Evolutionary conservation across 1,284 basidiomycete genomes (phyloP).

Genomic region (Chiua sp.): DNA sequence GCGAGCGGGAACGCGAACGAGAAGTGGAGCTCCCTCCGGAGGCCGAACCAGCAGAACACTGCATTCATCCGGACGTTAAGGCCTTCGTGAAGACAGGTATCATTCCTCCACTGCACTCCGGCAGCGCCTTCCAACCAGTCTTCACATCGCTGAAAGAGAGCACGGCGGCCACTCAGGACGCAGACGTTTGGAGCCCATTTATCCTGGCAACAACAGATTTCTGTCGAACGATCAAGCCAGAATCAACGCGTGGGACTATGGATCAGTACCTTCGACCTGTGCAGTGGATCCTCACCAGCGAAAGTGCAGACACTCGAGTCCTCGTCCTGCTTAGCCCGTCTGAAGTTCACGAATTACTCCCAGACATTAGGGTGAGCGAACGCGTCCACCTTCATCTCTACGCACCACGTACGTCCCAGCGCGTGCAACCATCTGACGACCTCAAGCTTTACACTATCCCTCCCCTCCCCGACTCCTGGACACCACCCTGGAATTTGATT

Average conservation of each 20-base stretch:
- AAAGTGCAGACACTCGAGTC: not conserved
- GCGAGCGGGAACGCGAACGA: slow-evolving; percentile 45
- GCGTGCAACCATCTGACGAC: slow-evolving; percentile 42
- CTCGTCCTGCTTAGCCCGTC: slow-evolving; percentile 30
- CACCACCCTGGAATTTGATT: not conserved
- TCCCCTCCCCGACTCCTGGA: slow-evolving; percentile 3
- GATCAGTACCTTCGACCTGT: slow-evolving; percentile 44
- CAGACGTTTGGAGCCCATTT: slow-evolving; percentile 10
- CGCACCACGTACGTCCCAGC: slow-evolving; percentile 39
- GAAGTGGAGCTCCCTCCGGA: not conserved
- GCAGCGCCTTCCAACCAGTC: slow-evolving; percentile 2
- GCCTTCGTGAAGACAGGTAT: slow-evolving; percentile 26
- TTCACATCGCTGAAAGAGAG: slow-evolving; percentile 6
- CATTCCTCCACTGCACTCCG: not conserved
- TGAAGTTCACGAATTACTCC: slow-evolving; percentile 46
- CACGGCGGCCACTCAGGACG: not conserved
- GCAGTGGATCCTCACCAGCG: slow-evolving; percentile 44
- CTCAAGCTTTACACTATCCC: slow-evolving; percentile 42
- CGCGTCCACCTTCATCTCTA: slow-evolving; percentile 29
- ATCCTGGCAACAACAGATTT: slow-evolving; percentile 33
- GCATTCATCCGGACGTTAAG: slow-evolving; percentile 13
- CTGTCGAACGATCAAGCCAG: slow-evolving; percentile 6
- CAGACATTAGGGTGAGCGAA: slow-evolving; percentile 37
- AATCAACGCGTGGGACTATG: not conserved
- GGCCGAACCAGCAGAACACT: not conserved